phyloP scores from a whole-genome alignment of 192 early-diverging fungal genomes.

The Mortierella alpina region DNA sequence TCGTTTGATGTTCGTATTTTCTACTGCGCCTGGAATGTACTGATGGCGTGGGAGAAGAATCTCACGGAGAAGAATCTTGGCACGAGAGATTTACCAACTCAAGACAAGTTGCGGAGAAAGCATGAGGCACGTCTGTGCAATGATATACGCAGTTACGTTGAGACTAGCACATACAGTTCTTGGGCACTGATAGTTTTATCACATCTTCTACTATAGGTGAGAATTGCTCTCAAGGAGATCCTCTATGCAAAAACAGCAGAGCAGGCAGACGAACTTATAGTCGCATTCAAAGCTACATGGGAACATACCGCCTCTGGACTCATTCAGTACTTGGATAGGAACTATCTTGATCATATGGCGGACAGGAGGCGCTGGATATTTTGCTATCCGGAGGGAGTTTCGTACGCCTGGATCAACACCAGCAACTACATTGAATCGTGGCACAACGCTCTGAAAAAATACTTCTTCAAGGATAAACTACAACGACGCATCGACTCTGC shows the following conservation, averaged over 20 bases:
- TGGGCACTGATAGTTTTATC: too few relatives aligned
- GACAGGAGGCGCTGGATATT: slow-evolving; percentile 28
- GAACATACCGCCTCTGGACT: neutral
- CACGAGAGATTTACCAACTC: neutral
- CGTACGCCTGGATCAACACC: slow-evolving; percentile 15
- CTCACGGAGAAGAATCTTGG: neutral
- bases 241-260: neutral
- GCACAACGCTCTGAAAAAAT: slow-evolving; percentile 9
- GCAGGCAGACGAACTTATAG: neutral
- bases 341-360: slow-evolving; percentile 6
- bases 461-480: slow-evolving; percentile 18
- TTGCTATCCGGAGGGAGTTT: slow-evolving; percentile 7
- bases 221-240: neutral
- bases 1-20: neutral
- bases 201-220: too few relatives aligned
- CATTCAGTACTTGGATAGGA: slow-evolving; percentile 12
- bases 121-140: neutral
- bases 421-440: slow-evolving; percentile 18
- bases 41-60: slow-evolving; percentile 7
- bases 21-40: slow-evolving; percentile 9
- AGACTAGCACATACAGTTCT: too few relatives aligned
- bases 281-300: neutral
- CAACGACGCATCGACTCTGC: slow-evolving; percentile 11
- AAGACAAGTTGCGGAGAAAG: neutral
- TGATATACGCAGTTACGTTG: too few relatives aligned